Conservation (phyloP, 1,139 yeast species). For the Lodderomyces elongisporus region DNA sequence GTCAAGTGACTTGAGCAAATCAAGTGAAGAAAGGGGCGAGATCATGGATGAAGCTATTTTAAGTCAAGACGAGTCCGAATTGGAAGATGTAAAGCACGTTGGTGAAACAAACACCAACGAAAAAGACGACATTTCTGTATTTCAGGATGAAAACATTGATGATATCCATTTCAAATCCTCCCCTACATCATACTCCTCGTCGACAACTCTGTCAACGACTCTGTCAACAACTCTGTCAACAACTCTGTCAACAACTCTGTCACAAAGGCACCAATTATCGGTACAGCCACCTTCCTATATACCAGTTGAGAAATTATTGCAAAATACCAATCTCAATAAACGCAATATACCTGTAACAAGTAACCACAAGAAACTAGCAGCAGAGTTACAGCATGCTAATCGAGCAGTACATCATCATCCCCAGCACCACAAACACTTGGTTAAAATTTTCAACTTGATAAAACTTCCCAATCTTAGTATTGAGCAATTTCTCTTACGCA, state of each 20-base stretch:
- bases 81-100: not conserved
- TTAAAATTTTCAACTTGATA: constrained; percentile 31
- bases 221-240: too few relatives aligned
- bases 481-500: constrained; percentile 34
- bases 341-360: too few relatives aligned
- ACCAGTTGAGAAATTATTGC: constrained; percentile 24
- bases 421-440: constrained; percentile 17
- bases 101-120: too few relatives aligned
- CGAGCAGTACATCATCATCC: too few relatives aligned
- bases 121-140: not conserved
- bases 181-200: too few relatives aligned
- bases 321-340: constrained; percentile 13
- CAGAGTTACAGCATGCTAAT: too few relatives aligned
- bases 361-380: too few relatives aligned
- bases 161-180: constrained; percentile 8
- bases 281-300: constrained; percentile 14
- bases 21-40: not conserved
- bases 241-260: too few relatives aligned
- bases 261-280: not conserved
- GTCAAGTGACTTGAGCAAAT: not conserved
- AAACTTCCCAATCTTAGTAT: constrained; percentile 33
- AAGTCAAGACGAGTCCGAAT: not conserved
- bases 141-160: constrained; percentile 9
- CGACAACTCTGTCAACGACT: too few relatives aligned
- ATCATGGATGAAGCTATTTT: not conserved